These are phyloP conservation scores for Ilyonectria destructans DNA, from an alignment of 2,329 filamentous ascomycete genomes.

Conservation along the genomic window DNA sequence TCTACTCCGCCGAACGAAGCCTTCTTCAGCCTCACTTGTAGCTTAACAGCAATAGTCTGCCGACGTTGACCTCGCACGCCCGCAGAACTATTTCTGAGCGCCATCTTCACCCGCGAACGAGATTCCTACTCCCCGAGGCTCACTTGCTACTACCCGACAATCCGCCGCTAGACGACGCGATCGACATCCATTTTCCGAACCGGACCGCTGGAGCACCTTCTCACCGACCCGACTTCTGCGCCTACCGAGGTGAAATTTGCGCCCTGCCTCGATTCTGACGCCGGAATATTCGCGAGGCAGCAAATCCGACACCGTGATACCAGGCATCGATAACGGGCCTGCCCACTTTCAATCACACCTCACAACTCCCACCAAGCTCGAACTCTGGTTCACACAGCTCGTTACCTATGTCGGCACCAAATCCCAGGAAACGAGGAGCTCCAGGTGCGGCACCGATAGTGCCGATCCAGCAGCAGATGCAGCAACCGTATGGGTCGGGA, in stretches of 20 bases:
- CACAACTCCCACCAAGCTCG: constrained; percentile 35
- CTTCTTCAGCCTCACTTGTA: constrained; percentile 15
- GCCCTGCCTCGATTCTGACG: constrained; percentile 14
- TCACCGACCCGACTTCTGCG: constrained; percentile 21
- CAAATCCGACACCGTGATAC: constrained; percentile 33
- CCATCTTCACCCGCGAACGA: constrained; percentile 14
- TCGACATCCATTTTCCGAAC: constrained; percentile 6
- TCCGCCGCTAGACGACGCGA: background rate
- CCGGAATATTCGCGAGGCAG: constrained; percentile 26
- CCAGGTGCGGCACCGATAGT: constrained; percentile 79
- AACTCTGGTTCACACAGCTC: constrained; percentile 12
- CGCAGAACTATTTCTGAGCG: constrained; percentile 8
- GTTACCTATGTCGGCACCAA: constrained; percentile 63
- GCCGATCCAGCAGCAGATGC: constrained; percentile 67
- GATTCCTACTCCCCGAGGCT: constrained; percentile 1
- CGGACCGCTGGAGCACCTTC: constrained; percentile 11
- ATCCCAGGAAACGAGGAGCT: constrained; percentile 80
- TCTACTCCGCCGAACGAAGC: constrained; percentile 12
- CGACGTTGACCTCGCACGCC: constrained; percentile 2
- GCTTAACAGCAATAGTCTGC: constrained; percentile 16
- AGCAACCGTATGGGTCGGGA: constrained; percentile 63
- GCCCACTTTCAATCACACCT: constrained; percentile 25
- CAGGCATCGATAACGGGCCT: constrained; percentile 40
- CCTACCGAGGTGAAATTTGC: constrained; percentile 25
- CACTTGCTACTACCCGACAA: background rate